phyloP scores from a whole-genome alignment of 2,329 filamentous ascomycete genomes.

The Sporothrix humicola region DNA sequence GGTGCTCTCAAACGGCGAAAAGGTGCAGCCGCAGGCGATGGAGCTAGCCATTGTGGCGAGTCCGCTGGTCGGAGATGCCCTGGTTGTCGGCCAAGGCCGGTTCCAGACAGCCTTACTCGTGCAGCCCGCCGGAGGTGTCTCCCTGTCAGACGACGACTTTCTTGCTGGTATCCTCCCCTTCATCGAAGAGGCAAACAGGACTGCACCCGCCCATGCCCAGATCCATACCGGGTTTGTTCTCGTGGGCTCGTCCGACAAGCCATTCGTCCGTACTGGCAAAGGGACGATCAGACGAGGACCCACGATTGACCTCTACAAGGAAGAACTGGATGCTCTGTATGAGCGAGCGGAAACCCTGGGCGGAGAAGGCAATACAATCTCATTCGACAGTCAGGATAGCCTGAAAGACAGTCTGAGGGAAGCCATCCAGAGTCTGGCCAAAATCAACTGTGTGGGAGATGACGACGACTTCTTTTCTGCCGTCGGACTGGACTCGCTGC shows the following conservation, averaged over 20 bases:
- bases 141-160: neutral
- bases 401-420: neutral
- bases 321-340: slow-evolving; percentile 16
- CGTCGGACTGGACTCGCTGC: slow-evolving; percentile 13
- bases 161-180: neutral
- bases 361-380: neutral
- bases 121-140: neutral
- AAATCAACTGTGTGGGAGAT: neutral
- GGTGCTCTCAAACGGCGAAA: slow-evolving; percentile 45
- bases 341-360: neutral
- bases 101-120: slow-evolving; percentile 18
- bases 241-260: neutral
- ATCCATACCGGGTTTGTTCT: slow-evolving; percentile 17
- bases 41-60: slow-evolving; percentile 21
- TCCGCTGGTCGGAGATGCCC: neutral
- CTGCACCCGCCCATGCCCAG: slow-evolving; percentile 15
- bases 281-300: slow-evolving; percentile 17
- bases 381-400: neutral
- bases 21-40: slow-evolving; percentile 41
- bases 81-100: slow-evolving; percentile 2
- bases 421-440: neutral
- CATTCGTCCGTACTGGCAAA: slow-evolving; percentile 20
- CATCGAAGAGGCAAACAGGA: neutral
- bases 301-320: slow-evolving; percentile 2
- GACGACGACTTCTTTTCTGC: slow-evolving; percentile 18